A percentile compares a stretch with the other conserved stretches of the same genome.
These are phyloP conservation scores for Phytophthora pistaciae DNA, from an alignment of 352 stramenopile genomes.

Conservation along the genomic window DNA sequence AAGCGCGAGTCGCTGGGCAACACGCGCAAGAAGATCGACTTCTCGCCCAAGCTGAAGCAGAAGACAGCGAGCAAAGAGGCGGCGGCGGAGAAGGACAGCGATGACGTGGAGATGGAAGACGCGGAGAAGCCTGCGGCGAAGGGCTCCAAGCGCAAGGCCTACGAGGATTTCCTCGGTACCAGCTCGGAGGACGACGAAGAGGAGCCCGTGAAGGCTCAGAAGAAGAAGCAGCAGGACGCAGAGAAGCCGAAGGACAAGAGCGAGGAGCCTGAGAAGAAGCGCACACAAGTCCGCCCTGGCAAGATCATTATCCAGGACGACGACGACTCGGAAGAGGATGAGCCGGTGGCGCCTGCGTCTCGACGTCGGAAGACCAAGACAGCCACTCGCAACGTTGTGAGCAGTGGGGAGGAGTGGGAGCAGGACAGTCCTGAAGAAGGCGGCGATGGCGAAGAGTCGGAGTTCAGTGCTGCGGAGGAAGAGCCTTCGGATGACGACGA, in stretches of 20 bases:
- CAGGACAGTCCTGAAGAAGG: slow-evolving; percentile 38
- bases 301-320: slow-evolving; percentile 87
- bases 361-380: slow-evolving; percentile 37
- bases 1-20: slow-evolving; percentile 28
- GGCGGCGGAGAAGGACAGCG: slow-evolving; percentile 2
- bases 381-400: slow-evolving; percentile 39
- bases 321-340: slow-evolving; percentile 68
- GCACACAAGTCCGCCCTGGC: slow-evolving; percentile 29
- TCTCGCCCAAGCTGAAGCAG: slow-evolving; percentile 65
- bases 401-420: slow-evolving; percentile 65
- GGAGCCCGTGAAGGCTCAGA: slow-evolving; percentile 2
- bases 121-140: neutral
- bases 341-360: slow-evolving; percentile 30
- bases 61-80: slow-evolving; percentile 10
- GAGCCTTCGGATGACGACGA: slow-evolving; percentile 56
- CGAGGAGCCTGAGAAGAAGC: slow-evolving; percentile 38
- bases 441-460: slow-evolving; percentile 61
- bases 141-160: slow-evolving; percentile 58
- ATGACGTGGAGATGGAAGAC: slow-evolving; percentile 28
- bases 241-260: slow-evolving; percentile 38
- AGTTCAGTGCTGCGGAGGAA: slow-evolving; percentile 67
- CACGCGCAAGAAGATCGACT: slow-evolving; percentile 77
- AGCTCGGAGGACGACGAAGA: slow-evolving; percentile 64
- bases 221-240: neutral
- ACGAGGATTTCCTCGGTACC: slow-evolving; percentile 79